These are phyloP conservation scores for Sphaerulina musiva DNA, from an alignment of 2,329 filamentous ascomycete genomes.

Conservation along the genomic window DNA sequence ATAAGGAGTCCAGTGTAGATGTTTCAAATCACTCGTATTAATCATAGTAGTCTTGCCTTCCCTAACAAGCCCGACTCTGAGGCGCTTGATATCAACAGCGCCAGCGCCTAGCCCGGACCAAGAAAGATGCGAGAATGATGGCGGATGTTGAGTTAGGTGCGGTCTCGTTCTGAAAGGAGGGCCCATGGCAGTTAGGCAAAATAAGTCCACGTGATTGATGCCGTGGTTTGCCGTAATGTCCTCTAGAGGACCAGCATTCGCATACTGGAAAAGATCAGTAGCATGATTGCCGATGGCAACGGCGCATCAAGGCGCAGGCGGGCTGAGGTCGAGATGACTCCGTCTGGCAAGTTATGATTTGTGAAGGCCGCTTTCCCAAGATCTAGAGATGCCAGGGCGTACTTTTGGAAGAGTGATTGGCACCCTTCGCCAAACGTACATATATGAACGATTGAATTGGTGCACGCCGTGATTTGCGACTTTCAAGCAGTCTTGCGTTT, in stretches of 20 bases:
- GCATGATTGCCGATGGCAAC: slow-evolving; percentile 30
- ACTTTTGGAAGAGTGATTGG: not conserved
- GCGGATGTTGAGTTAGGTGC: slow-evolving; percentile 26
- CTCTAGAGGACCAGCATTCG: slow-evolving; percentile 21
- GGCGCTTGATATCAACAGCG: slow-evolving; percentile 29
- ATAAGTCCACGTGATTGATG: slow-evolving; percentile 17
- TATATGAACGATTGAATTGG: not conserved
- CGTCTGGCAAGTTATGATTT: slow-evolving; percentile 28
- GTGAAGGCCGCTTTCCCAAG: slow-evolving; percentile 28
- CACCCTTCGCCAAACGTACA: not conserved
- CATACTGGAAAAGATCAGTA: slow-evolving; percentile 25
- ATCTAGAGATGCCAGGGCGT: slow-evolving; percentile 17
- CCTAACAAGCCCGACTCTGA: slow-evolving; percentile 28
- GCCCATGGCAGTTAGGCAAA: too few relatives aligned
- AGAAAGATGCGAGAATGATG: slow-evolving; percentile 28
- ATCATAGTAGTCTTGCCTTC: slow-evolving; percentile 21
- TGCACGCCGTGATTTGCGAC: not conserved
- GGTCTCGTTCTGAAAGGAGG: slow-evolving; percentile 29
- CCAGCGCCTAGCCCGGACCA: slow-evolving; percentile 21
- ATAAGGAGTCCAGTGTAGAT: slow-evolving; percentile 44
- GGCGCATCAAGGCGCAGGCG: slow-evolving; percentile 27
- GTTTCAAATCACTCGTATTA: slow-evolving; percentile 31
- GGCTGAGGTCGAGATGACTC: slow-evolving; percentile 26
- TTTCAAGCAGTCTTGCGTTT: slow-evolving; percentile 4
- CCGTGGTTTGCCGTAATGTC: slow-evolving; percentile 16